Base-by-base conservation (phyloP, 1,284 basidiomycete species). In the Coniferiporia sulphurascens region DNA sequence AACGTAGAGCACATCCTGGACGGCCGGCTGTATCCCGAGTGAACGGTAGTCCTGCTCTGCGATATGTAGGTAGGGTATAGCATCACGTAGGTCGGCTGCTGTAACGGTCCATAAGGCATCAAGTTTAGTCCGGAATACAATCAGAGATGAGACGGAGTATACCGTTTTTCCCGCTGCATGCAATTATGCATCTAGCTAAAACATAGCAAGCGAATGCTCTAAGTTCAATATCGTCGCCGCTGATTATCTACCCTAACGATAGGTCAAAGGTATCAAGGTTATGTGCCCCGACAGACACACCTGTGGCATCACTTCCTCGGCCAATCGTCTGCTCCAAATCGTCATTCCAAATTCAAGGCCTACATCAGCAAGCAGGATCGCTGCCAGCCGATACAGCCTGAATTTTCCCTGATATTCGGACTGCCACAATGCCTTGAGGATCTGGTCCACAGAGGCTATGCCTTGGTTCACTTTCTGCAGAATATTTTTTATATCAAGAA, bases 261-360 rank as follows among this genome's bases (percentile, higher is more conserved):
- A 21, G 32, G 36, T 32, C 48, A 9, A 49, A 35, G 5, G 12
- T 12, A 21, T 10, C 2, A 44, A 19, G 13, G 22, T 6, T 2
- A n/a, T 38, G 10, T 44, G 17, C 32, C 12, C 27, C 21, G 38
- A 41, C 13, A 36, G 34, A 58, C 72, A 60, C 60, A 86, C 89
- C 75, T 91, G 90, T 27, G 90, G 89, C 78, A 92, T 79, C 50
- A 91, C 81, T 63, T 88, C 88, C 54, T 90, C 85, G 48, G 92
- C 66, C 56, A 91, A 77, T 58, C 76, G 78, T 62, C 74, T 77
- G 62, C 81, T 84, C 64, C 82, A 79, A 66, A 81, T 80, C 17
- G 86, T 80, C 80, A 92, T 83, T 13, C 84, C 86, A 68, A 89
- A 87, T 65, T 91, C 87, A 17, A 91, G 72, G 4, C 84, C 83